Evolutionary conservation across 139 green algal species (phyloP), one percentile per base, ranked within the genome.

Genomic region (Coelastrella sp.): DNA sequence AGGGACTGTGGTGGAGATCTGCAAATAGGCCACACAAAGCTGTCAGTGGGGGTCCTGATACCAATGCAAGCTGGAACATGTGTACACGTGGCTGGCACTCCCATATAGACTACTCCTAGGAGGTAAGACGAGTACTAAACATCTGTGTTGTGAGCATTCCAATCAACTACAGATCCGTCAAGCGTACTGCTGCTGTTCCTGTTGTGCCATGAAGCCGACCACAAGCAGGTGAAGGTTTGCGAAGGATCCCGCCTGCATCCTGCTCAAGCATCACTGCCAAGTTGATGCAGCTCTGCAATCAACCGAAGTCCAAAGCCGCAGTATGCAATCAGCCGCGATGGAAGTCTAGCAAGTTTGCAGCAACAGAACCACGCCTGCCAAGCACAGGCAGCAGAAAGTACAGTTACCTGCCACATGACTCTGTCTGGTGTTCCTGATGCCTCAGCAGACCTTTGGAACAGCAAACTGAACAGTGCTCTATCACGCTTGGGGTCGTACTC

Each of bases 321-420:
- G 76, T 23, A 23, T 13, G 17, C 10, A 64, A 20, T 13, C n/a
- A 64, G 54, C 11, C 8, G 8, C 5, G 76, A 10, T 10, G 47
- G 64, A 32, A 66, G 13, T 58, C 64, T 14, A 4, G 47, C 22
- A 61, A 5, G 19, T 61, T 56, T 22, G 22, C n/a, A 17, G 5
- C 74, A 80, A 5, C 2, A 80, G 6, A 80, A 7, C 5, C 7
- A 5, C n/a, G 2, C 20, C 16, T 22, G 54, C 4, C 10, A 5
- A 78, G 32, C 4, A 10, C 13, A 56, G 7, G 10, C n/a, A 14
- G 3, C 16, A 59, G 7, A 5, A 8, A 76, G 19, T 7, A n/a
- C 57, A 54, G 13, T 56, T 56, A 90, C 86, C 86, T 90, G 86
- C 86, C 86, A 90, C 86, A 90, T 80, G 7, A 78, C 76, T 16